A percentile compares a stretch with the other conserved stretches of the same genome.
phyloP scores from a whole-genome alignment of 768 basidiomycete species.

The Floccularia luteovirens region DNA sequence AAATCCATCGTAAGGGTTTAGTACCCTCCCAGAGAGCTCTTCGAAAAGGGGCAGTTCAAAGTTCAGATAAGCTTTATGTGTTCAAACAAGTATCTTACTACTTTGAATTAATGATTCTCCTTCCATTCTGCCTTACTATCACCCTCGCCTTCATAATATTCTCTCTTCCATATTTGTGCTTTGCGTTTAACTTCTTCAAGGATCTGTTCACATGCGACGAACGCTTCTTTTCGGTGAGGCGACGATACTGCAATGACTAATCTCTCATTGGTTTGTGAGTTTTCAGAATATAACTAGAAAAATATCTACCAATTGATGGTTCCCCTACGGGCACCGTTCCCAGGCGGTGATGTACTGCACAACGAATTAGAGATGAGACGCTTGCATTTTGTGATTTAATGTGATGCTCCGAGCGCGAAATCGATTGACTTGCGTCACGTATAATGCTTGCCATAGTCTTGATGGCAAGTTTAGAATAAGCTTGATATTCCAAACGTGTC shows the following conservation, averaged over 20 bases:
- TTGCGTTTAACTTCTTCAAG: slow-evolving; percentile 81
- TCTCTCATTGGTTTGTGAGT: too few relatives aligned
- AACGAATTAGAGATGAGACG: slow-evolving; percentile 38
- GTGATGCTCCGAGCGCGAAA: slow-evolving; percentile 36
- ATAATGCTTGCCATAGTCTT: slow-evolving; percentile 67
- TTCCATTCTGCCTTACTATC: slow-evolving; percentile 68
- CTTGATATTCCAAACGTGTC: slow-evolving; percentile 73
- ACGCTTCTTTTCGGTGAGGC: slow-evolving; percentile 78
- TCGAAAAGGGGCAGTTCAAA: too few relatives aligned
- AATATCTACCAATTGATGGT: slow-evolving; percentile 54
- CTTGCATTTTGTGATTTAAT: slow-evolving; percentile 14
- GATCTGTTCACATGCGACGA: slow-evolving; percentile 71
- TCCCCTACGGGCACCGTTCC: slow-evolving; percentile 74
- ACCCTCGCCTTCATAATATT: slow-evolving; percentile 69
- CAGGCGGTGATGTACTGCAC: slow-evolving; percentile 68
- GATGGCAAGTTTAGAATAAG: slow-evolving; percentile 74
- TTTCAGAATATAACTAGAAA: neutral
- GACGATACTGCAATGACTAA: slow-evolving; percentile 79
- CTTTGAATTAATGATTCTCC: slow-evolving; percentile 34
- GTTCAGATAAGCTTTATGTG: too few relatives aligned
- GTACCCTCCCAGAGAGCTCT: too few relatives aligned
- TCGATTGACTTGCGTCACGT: slow-evolving; percentile 29
- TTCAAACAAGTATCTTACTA: too few relatives aligned
- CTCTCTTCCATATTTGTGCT: slow-evolving; percentile 89
- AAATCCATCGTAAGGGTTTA: too few relatives aligned